Percentiles rank a stretch among this genome's conserved stretches.
These are phyloP conservation scores for Backusella tuberculispora DNA, from an alignment of 192 early-diverging fungal species.

Conservation along the genomic window DNA sequence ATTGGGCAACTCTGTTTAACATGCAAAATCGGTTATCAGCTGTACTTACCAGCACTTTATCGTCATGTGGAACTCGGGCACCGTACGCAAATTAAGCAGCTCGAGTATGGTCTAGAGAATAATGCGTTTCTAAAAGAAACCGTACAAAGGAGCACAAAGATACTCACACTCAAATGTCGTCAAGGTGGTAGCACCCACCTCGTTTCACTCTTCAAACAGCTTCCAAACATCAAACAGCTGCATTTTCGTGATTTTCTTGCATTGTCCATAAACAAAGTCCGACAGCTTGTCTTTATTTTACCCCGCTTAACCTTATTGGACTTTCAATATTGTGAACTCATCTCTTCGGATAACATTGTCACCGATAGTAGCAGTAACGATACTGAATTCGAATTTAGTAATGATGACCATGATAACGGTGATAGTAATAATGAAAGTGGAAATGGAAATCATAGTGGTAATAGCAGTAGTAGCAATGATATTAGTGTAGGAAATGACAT, in stretches of 20 bases:
- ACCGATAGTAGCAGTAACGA: neutral
- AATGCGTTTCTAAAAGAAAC: neutral
- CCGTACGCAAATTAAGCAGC: slow-evolving; percentile 6
- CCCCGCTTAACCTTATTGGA: neutral
- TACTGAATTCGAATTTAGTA: neutral
- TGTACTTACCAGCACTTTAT: slow-evolving; percentile 13
- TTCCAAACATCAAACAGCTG: slow-evolving; percentile 11
- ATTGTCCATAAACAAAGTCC: slow-evolving; percentile 17
- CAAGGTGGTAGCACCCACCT: slow-evolving; percentile 20
- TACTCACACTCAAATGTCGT: neutral
- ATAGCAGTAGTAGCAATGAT: neutral
- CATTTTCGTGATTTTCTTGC: slow-evolving; percentile 18
- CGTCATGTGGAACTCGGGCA: slow-evolving; percentile 18
- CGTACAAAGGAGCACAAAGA: neutral
- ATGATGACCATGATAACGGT: neutral
- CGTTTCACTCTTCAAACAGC: neutral
- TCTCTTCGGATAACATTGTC: neutral
- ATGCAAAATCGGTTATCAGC: neutral
- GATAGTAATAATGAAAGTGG: neutral
- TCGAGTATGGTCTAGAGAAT: slow-evolving; percentile 1
- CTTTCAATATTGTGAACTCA: slow-evolving; percentile 12
- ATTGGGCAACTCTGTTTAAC: slow-evolving; percentile 21
- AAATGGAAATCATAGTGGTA: neutral
- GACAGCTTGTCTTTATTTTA: slow-evolving; percentile 6
- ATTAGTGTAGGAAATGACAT: neutral